These are phyloP conservation scores for Nakaseomyces nivariensis DNA, from an alignment of 1,139 yeast genomes.

Conservation along the genomic window DNA sequence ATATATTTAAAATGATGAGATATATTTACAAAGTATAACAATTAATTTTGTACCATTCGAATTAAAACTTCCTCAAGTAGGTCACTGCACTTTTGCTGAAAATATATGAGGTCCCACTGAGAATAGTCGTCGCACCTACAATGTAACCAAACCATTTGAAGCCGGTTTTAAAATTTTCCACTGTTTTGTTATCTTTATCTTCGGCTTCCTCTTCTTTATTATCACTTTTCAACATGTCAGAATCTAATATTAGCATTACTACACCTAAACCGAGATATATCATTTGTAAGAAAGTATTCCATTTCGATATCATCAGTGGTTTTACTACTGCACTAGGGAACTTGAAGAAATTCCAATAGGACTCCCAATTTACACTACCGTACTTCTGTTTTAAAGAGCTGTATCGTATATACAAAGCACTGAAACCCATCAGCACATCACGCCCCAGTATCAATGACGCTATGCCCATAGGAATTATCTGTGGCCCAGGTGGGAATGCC, in stretches of 20 bases:
- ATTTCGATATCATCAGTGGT: constrained; percentile 81
- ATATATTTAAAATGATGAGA: no score
- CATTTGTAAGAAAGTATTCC: constrained; percentile 90
- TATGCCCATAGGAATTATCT: constrained; percentile 48
- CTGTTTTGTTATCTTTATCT: constrained; percentile 1
- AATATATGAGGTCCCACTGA: constrained; percentile 71
- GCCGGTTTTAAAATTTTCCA: constrained; percentile 3
- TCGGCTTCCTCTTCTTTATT: background rate
- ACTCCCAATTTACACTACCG: constrained; percentile 38
- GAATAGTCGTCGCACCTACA: constrained; percentile 68
- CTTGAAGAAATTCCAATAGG: constrained; percentile 62
- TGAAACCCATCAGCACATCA: constrained; percentile 65
- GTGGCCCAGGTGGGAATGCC: constrained; percentile 48
- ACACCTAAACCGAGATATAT: constrained; percentile 71
- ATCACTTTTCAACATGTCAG: constrained; percentile 8
- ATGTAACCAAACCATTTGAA: constrained; percentile 40
- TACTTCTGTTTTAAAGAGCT: constrained; percentile 67
- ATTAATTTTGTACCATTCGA: no score
- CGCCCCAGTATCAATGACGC: constrained; percentile 76
- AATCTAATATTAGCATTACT: constrained; percentile 32
- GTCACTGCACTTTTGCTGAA: constrained; percentile 60
- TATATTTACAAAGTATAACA: no score
- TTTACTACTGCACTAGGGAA: constrained; percentile 81
- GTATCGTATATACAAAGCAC: constrained; percentile 67
- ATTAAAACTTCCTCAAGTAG: constrained; percentile 27